Percentiles rank a stretch among this genome's conserved stretches.
Conservation (phyloP, 2,329 filamentous ascomycete species). For the Calonectria crousiana region DNA sequence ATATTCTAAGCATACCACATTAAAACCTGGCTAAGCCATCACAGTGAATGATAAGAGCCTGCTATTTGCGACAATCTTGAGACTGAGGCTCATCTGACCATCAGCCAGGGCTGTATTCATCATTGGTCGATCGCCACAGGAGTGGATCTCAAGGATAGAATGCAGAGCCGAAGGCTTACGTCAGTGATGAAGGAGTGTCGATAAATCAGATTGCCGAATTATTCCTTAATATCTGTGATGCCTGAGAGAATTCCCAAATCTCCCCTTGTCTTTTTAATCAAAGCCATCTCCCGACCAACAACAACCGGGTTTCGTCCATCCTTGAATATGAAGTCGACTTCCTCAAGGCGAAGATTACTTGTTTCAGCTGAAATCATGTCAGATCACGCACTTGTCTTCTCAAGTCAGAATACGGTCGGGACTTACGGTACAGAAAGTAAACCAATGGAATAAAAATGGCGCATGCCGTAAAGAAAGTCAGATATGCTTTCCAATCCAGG, state of each 20-base stretch:
- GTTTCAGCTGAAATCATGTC: neutral
- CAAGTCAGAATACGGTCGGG: neutral
- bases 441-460: neutral
- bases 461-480: neutral
- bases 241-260: neutral
- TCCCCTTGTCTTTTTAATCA: neutral
- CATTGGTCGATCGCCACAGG: too few relatives aligned
- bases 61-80: too few relatives aligned
- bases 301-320: neutral
- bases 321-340: neutral
- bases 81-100: too few relatives aligned
- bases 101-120: too few relatives aligned
- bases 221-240: neutral
- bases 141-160: too few relatives aligned
- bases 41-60: too few relatives aligned
- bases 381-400: neutral
- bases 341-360: neutral
- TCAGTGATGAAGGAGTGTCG: too few relatives aligned
- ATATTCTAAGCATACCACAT: too few relatives aligned
- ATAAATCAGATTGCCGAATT: neutral
- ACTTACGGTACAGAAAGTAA: neutral
- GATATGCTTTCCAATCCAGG: neutral
- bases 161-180: too few relatives aligned
- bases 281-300: neutral
- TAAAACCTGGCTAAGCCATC: too few relatives aligned